Evolutionary conservation across 2,329 filamentous ascomycete species (phyloP).

Genomic region (Penicillium sp.): DNA sequence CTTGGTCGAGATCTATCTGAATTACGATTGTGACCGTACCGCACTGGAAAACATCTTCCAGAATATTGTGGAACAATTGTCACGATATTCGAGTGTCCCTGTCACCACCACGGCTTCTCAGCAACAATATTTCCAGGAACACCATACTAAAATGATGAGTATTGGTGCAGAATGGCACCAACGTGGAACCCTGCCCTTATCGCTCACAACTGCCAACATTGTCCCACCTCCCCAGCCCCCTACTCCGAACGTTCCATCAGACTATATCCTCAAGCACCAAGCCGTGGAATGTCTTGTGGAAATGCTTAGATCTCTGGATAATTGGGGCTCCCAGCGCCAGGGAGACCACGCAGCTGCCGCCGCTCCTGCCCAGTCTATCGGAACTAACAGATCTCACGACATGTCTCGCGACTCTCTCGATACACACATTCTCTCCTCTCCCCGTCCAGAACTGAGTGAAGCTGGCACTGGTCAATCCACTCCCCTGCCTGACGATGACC

Average conservation of each 20-base stretch:
- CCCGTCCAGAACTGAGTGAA: slow-evolving; percentile 51
- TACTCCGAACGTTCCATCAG: slow-evolving; percentile 66
- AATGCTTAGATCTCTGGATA: slow-evolving; percentile 79
- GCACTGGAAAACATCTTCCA: slow-evolving; percentile 96
- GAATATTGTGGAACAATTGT: slow-evolving; percentile 84
- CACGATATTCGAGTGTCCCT: slow-evolving; percentile 74
- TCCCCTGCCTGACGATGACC: slow-evolving; percentile 76
- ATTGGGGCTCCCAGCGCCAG: slow-evolving; percentile 74
- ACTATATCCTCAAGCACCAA: slow-evolving; percentile 86
- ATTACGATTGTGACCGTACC: slow-evolving; percentile 94
- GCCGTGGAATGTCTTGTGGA: slow-evolving; percentile 85
- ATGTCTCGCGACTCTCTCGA: slow-evolving; percentile 72
- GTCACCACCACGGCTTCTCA: slow-evolving; percentile 68
- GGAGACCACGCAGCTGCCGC: slow-evolving; percentile 43
- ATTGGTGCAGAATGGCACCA: slow-evolving; percentile 74
- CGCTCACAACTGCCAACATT: slow-evolving; percentile 74
- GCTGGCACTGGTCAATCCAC: slow-evolving; percentile 58
- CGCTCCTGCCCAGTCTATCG: slow-evolving; percentile 41
- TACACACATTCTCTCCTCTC: slow-evolving; percentile 50
- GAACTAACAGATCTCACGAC: slow-evolving; percentile 49
- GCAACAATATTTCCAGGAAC: slow-evolving; percentile 82
- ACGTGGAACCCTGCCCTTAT: slow-evolving; percentile 76
- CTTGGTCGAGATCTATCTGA: slow-evolving; percentile 90
- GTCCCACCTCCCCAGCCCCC: slow-evolving; percentile 43
- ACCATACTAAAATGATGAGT: slow-evolving; percentile 55